phyloP scores from a whole-genome alignment of 768 basidiomycete genomes.

The Calocybe indica region DNA sequence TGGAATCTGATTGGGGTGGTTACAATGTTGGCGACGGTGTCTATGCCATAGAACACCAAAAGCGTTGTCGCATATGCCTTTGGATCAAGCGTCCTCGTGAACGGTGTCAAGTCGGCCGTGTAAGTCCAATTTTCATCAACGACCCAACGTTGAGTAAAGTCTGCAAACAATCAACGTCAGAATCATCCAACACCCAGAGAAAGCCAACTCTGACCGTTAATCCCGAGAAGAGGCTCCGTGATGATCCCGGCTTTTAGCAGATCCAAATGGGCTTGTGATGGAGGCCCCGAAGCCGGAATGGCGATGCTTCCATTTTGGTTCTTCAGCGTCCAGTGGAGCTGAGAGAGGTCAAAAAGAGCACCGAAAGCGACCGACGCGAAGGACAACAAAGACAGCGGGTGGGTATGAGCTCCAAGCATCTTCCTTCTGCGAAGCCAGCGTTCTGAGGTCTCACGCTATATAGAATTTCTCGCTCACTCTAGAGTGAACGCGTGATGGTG shows the following conservation, averaged over 20 bases:
- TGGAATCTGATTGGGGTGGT: constrained; percentile 8
- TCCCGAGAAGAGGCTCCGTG: constrained; percentile 44
- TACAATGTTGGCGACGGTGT: constrained; percentile 53
- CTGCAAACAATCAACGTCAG: constrained; percentile 15
- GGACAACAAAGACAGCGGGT: no score
- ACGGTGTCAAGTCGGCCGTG: constrained; percentile 44
- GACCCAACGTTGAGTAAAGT: constrained; percentile 52
- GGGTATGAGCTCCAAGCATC: no score
- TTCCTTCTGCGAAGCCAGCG: no score
- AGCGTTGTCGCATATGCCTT: constrained; percentile 24
- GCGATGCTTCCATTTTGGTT: constrained; percentile 49
- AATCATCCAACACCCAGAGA: not conserved
- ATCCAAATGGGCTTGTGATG: constrained; percentile 52
- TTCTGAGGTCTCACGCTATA: no score
- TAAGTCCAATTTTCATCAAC: constrained; percentile 55
- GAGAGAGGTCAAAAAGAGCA: constrained; percentile 35
- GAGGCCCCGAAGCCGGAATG: constrained; percentile 45
- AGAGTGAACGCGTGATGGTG: no score
- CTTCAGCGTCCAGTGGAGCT: constrained; percentile 44
- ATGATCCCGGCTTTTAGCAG: constrained; percentile 46
- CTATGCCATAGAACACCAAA: constrained; percentile 51
- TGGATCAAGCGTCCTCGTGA: constrained; percentile 20
- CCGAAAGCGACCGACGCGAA: no score
- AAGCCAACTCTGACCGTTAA: constrained; percentile 36
- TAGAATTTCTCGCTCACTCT: no score